These are phyloP conservation scores for Pseudogymnoascus sp. DNA, from an alignment of 2,329 filamentous ascomycete species.

Conservation along the genomic window DNA sequence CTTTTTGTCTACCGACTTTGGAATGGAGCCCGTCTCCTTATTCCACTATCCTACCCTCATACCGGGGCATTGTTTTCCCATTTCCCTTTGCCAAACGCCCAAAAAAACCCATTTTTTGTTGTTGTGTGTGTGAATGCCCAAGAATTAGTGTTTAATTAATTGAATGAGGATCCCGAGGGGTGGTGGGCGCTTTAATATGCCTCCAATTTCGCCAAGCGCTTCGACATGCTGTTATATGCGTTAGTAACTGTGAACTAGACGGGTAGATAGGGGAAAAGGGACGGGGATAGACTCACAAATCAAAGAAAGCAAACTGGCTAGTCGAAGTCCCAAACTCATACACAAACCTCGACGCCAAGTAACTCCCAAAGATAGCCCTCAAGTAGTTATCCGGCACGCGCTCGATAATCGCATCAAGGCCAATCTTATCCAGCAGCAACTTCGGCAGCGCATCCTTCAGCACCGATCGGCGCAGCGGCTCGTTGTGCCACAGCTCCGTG, in stretches of 20 bases:
- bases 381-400: slow-evolving; percentile 89
- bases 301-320: slow-evolving; percentile 96
- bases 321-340: slow-evolving; percentile 90
- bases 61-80: neutral
- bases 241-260: slow-evolving; percentile 19
- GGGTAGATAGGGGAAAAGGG: neutral
- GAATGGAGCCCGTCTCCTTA: neutral
- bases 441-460: slow-evolving; percentile 78
- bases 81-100: neutral
- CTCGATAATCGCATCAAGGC: slow-evolving; percentile 75
- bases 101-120: neutral
- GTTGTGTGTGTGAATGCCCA: neutral
- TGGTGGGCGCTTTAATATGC: neutral
- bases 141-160: neutral
- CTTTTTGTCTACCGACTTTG: neutral
- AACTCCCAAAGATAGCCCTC: slow-evolving; percentile 90
- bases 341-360: slow-evolving; percentile 88
- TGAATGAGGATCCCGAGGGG: neutral
- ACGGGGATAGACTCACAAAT: slow-evolving; percentile 65
- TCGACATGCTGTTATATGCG: slow-evolving; percentile 48
- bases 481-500: slow-evolving; percentile 83
- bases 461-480: slow-evolving; percentile 67
- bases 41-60: neutral
- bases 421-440: slow-evolving; percentile 79
- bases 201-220: slow-evolving; percentile 46